A percentile compares a stretch with the other conserved stretches of the same genome.
Evolutionary conservation across 805 yeast genomes (phyloP).

Genomic region (Cyberlindnera mycetangii): DNA sequence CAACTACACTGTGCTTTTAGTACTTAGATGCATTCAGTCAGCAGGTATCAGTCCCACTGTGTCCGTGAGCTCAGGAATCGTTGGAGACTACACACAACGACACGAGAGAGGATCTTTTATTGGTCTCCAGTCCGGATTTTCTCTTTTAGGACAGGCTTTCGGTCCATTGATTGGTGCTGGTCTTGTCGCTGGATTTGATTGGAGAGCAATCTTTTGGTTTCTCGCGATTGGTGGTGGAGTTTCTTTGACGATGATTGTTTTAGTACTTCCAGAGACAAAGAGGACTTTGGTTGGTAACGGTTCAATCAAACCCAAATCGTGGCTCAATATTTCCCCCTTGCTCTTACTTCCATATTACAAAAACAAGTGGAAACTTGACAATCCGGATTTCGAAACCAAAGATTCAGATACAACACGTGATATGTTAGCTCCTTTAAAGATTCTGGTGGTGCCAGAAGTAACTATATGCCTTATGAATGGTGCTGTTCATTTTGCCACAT

Average conservation of each 20-base stretch:
- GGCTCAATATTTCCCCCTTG: conserved; percentile 44
- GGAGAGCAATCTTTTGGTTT: conserved; percentile 81
- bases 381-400: conserved; percentile 32
- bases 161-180: conserved; percentile 66
- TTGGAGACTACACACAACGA: conserved; percentile 70
- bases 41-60: conserved; percentile 74
- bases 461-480: conserved; percentile 50
- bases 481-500: conserved; percentile 61
- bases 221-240: conserved; percentile 61
- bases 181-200: conserved; percentile 44
- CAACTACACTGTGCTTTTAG: conserved; percentile 55
- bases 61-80: conserved; percentile 64
- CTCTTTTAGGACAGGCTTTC: conserved; percentile 70
- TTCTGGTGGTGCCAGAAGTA: conserved; percentile 44
- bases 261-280: conserved; percentile 73
- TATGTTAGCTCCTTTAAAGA: conserved; percentile 39
- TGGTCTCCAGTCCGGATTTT: conserved; percentile 63
- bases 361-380: conserved; percentile 27
- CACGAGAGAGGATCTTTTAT: conserved; percentile 68
- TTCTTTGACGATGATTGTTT: conserved; percentile 32
- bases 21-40: conserved; percentile 71
- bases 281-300: conserved; percentile 76
- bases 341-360: conserved; percentile 22
- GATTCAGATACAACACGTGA: conserved; percentile 26
- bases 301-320: conserved; percentile 47